Percentiles rank a stretch among this genome's conserved stretches.
Conservation (phyloP, 202 grass and related monocot species). For the Carex sylvatica region DNA sequence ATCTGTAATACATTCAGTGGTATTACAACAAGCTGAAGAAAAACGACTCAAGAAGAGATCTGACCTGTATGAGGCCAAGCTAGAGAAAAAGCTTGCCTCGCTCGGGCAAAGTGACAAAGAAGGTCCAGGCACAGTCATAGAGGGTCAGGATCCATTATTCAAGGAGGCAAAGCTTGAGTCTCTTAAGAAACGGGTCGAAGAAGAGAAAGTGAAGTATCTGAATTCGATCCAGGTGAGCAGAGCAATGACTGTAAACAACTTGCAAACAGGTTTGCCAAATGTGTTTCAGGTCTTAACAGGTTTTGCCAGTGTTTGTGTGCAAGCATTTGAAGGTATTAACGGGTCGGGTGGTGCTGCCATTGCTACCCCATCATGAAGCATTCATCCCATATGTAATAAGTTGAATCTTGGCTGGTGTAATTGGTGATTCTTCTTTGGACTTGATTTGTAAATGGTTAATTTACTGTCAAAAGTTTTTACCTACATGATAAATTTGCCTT, state of each 20-base stretch:
- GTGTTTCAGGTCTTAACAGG: slow-evolving; percentile 80
- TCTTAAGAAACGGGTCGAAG: slow-evolving; percentile 68
- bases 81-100: slow-evolving; percentile 44
- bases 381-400: slow-evolving; percentile 36
- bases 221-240: slow-evolving; percentile 63
- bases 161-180: slow-evolving; percentile 63
- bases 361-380: slow-evolving; percentile 36
- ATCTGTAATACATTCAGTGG: slow-evolving; percentile 61
- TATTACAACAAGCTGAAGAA: slow-evolving; percentile 73
- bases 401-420: slow-evolving; percentile 6
- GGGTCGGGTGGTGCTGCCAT: slow-evolving; percentile 42
- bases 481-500: not conserved
- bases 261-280: slow-evolving; percentile 83
- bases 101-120: not conserved
- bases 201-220: slow-evolving; percentile 79
- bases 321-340: slow-evolving; percentile 80
- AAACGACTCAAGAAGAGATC: slow-evolving; percentile 66
- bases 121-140: not conserved
- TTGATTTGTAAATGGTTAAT: slow-evolving; percentile 11
- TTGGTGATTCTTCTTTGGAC: not conserved
- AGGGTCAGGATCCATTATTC: slow-evolving; percentile 34
- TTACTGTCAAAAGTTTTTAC: not conserved
- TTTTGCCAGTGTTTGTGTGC: slow-evolving; percentile 54
- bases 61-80: slow-evolving; percentile 49
- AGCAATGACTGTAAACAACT: slow-evolving; percentile 74